Conservation (phyloP, 306 rosid species). For the Gastrolobium villosum region DNA sequence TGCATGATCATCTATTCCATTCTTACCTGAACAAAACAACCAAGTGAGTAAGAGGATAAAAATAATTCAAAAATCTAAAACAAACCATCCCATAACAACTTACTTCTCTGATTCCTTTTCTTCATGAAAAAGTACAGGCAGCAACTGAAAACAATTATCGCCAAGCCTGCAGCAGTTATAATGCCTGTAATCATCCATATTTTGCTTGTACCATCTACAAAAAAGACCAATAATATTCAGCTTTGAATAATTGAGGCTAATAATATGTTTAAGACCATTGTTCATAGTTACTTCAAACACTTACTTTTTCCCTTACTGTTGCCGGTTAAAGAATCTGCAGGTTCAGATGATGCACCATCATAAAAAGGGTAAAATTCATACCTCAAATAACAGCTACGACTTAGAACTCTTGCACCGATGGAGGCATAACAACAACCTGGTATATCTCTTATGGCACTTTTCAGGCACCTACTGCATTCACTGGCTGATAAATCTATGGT, state of each 20-base stretch:
- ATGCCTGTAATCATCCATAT: slow-evolving; percentile 40
- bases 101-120: slow-evolving; percentile 46
- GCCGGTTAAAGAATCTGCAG: slow-evolving; percentile 33
- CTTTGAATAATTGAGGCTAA: neutral
- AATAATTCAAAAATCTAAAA: neutral
- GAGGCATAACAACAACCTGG: slow-evolving; percentile 48
- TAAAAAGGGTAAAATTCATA: slow-evolving; percentile 59
- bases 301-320: slow-evolving; percentile 39
- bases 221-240: slow-evolving; percentile 1
- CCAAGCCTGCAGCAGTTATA: slow-evolving; percentile 40
- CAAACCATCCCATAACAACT: slow-evolving; percentile 1
- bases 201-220: slow-evolving; percentile 48
- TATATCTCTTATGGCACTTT: slow-evolving; percentile 47
- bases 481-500: slow-evolving; percentile 61
- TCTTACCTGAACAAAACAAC: slow-evolving; percentile 46
- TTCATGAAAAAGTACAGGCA: slow-evolving; percentile 41
- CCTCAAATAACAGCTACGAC: slow-evolving; percentile 59
- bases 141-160: slow-evolving; percentile 39
- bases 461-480: slow-evolving; percentile 59
- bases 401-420: slow-evolving; percentile 62
- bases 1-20: slow-evolving; percentile 4
- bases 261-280: neutral
- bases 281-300: neutral
- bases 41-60: neutral
- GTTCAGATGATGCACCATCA: slow-evolving; percentile 9